Percentiles rank a stretch among this genome's conserved stretches.
phyloP scores from a whole-genome alignment of 202 grass and related monocot species.

The Cymbopogon flexuosus region DNA sequence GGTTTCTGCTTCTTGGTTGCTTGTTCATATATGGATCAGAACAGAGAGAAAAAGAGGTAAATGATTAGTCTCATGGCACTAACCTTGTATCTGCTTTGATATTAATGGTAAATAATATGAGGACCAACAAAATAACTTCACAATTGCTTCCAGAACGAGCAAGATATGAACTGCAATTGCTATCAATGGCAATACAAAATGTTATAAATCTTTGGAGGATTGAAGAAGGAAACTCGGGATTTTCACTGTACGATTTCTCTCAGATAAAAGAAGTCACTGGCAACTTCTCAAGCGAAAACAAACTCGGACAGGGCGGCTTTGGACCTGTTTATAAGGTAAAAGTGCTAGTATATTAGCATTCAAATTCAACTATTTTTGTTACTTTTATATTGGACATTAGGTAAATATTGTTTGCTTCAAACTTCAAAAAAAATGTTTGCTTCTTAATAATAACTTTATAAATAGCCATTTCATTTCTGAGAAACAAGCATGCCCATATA shows the following conservation, averaged over 20 bases:
- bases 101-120: background rate
- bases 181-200: conserved; percentile 21
- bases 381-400: background rate
- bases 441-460: background rate
- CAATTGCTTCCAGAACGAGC: background rate
- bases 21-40: conserved; percentile 33
- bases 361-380: background rate
- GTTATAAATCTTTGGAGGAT: conserved; percentile 16
- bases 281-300: conserved; percentile 12
- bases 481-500: background rate
- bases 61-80: background rate
- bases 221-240: conserved; percentile 13
- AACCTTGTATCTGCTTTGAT: background rate
- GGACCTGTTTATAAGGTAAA: conserved; percentile 34
- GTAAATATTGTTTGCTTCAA: too few relatives aligned
- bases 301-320: conserved; percentile 32
- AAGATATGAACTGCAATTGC: background rate
- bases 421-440: background rate
- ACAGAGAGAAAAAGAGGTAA: conserved; percentile 30
- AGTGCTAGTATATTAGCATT: background rate
- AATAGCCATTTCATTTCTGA: background rate
- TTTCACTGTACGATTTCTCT: conserved; percentile 12
- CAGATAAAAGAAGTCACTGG: conserved; percentile 9
- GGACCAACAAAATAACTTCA: background rate
- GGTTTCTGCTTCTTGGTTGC: background rate